Percentiles rank a stretch among this genome's conserved stretches.
These are phyloP conservation scores for Cenococcum geophilum DNA, from an alignment of 495 filamentous ascomycete species.

Conservation along the genomic window DNA sequence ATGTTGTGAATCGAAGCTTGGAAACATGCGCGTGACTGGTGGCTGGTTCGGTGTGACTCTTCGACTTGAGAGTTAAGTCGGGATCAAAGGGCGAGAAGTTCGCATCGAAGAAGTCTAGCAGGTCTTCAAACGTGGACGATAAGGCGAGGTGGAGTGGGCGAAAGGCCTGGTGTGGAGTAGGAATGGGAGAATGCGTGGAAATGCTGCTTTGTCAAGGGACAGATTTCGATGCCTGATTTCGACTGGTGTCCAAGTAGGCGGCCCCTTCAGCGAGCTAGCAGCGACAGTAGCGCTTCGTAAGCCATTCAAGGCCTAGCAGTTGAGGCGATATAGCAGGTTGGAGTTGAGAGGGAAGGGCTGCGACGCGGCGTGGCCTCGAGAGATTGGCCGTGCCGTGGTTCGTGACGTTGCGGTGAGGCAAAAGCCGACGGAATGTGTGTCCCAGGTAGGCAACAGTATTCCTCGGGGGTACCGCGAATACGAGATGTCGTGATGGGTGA, in stretches of 20 bases:
- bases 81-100: constrained; percentile 1
- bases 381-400: background rate
- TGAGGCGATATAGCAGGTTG: background rate
- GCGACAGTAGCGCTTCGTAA: background rate
- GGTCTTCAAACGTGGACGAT: constrained; percentile 28
- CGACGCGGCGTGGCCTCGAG: background rate
- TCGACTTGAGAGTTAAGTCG: constrained; percentile 6
- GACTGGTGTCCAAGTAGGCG: background rate
- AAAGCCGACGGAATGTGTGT: background rate
- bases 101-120: constrained; percentile 8
- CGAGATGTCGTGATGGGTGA: background rate
- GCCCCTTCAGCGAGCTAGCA: background rate
- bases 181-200: constrained; percentile 11
- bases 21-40: background rate
- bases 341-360: background rate
- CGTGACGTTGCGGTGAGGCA: background rate
- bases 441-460: background rate
- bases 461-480: background rate
- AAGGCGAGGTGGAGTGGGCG: constrained; percentile 13
- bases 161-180: constrained; percentile 3
- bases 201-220: background rate
- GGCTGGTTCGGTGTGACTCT: constrained; percentile 6
- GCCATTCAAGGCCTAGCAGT: background rate
- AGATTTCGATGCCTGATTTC: background rate
- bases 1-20: background rate